Evolutionary conservation across 805 yeast genomes (phyloP).

Genomic region (Hanseniaspora lachancei): DNA sequence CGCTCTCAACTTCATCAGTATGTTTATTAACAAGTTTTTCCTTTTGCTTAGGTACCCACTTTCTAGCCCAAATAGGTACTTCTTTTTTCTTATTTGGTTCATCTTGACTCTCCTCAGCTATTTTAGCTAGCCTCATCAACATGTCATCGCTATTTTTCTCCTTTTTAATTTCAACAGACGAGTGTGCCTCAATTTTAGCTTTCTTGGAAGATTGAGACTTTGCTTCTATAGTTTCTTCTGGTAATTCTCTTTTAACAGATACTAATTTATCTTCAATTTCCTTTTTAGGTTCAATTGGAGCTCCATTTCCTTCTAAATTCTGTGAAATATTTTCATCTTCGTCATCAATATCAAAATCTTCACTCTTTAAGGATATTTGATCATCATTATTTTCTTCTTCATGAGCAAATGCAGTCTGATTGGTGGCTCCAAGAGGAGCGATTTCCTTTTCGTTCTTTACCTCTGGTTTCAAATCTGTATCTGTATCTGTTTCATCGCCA

Average conservation of each 20-base stretch:
- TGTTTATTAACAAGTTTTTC: constrained; percentile 14
- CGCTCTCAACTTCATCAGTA: constrained; percentile 25
- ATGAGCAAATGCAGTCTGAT: constrained; percentile 22
- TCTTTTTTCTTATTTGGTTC: constrained; percentile 45
- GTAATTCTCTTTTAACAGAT: background rate
- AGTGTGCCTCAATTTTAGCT: background rate
- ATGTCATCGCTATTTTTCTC: constrained; percentile 1
- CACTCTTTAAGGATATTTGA: constrained; percentile 4
- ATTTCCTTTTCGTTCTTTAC: constrained; percentile 25
- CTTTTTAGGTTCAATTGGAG: background rate
- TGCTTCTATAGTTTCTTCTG: background rate
- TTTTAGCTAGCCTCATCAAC: constrained; percentile 7
- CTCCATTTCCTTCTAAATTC: background rate
- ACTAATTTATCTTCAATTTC: background rate
- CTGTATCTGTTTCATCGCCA: constrained; percentile 26
- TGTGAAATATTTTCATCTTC: constrained; percentile 5
- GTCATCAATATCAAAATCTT: constrained; percentile 2
- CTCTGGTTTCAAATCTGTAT: constrained; percentile 20
- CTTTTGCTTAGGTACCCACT: constrained; percentile 41
- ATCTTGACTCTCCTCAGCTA: constrained; percentile 29
- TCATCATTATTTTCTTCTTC: background rate
- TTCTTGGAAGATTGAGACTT: background rate
- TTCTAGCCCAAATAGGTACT: constrained; percentile 78
- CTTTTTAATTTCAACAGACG: background rate
- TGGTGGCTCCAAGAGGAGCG: constrained; percentile 21